Conservation (phyloP, 2,329 filamentous ascomycete genomes). For the Aureobasidium leucospermi region DNA sequence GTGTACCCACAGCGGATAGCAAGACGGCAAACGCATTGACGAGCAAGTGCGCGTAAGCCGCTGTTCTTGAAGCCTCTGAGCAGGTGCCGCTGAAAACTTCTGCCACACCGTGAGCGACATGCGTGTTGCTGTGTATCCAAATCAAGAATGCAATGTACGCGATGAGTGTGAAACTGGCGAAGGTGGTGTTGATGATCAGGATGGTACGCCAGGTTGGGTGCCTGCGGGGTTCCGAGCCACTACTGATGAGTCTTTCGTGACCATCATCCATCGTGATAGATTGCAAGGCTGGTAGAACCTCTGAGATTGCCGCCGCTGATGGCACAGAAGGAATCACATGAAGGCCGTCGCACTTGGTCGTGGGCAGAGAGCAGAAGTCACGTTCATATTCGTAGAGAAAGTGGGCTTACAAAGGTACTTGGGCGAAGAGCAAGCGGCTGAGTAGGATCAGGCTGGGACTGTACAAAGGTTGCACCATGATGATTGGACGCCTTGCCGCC, state of each 20-base stretch:
- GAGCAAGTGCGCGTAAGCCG: background rate
- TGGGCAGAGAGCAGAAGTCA: background rate
- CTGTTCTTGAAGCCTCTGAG: background rate
- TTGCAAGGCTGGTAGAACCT: too few species aligned
- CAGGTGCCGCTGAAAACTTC: background rate
- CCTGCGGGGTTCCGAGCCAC: background rate
- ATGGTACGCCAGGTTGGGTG: background rate
- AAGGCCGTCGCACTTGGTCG: background rate
- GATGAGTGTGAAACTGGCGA: background rate
- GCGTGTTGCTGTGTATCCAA: background rate
- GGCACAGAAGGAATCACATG: background rate
- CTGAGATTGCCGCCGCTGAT: too few species aligned
- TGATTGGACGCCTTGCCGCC: constrained; percentile 9
- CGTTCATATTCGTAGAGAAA: background rate
- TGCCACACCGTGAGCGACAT: background rate
- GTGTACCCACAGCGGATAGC: background rate
- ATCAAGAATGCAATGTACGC: background rate
- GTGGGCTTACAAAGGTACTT: background rate
- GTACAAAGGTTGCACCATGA: background rate
- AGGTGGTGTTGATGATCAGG: background rate
- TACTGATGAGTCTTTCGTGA: background rate
- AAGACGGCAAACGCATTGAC: background rate
- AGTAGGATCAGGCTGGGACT: background rate
- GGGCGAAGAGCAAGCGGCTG: background rate
- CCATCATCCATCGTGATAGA: background rate